Percentiles rank a stretch among this genome's conserved stretches.
Conservation (phyloP, 1,284 basidiomycete species). For the Tremellales sp. region DNA sequence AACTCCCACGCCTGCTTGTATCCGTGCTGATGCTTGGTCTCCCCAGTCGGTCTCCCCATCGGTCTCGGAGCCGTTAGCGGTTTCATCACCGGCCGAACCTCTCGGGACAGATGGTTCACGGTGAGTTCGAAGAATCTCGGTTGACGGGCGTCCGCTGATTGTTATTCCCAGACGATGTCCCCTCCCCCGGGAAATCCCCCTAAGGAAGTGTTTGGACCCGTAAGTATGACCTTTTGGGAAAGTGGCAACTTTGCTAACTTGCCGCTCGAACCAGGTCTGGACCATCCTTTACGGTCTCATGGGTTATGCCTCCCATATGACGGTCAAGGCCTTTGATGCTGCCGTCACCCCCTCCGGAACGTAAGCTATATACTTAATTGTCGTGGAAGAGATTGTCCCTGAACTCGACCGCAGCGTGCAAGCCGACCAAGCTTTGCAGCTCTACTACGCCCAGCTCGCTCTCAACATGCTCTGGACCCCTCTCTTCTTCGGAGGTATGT, state of each 20-base stretch:
- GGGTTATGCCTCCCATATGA: slow-evolving; percentile 69
- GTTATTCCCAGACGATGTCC: slow-evolving; percentile 29
- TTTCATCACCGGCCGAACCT: slow-evolving; percentile 48
- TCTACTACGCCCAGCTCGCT: slow-evolving; percentile 68
- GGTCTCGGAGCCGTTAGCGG: slow-evolving; percentile 58
- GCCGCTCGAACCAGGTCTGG: slow-evolving; percentile 27
- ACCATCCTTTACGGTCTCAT: slow-evolving; percentile 53
- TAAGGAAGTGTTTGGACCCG: slow-evolving; percentile 57
- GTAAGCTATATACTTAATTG: slow-evolving; percentile 41
- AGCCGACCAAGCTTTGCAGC: slow-evolving; percentile 56
- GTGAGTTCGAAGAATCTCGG: slow-evolving; percentile 40
- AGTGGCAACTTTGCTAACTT: slow-evolving; percentile 10
- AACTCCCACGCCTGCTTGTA: too few species aligned
- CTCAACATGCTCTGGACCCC: slow-evolving; percentile 69
- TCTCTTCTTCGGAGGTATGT: slow-evolving; percentile 64
- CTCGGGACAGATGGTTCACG: slow-evolving; percentile 60
- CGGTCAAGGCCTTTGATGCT: slow-evolving; percentile 57
- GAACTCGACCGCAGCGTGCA: slow-evolving; percentile 45
- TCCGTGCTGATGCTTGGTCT: too few species aligned
- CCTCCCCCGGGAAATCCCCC: slow-evolving; percentile 50
- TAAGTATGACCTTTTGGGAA: slow-evolving; percentile 54
- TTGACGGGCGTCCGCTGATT: background rate
- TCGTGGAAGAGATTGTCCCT: slow-evolving; percentile 1
- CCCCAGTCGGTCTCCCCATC: slow-evolving; percentile 58
- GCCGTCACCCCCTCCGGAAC: slow-evolving; percentile 50